These are phyloP conservation scores for Clonostachys byssicola DNA, from an alignment of 2,329 filamentous ascomycete genomes.

Conservation along the genomic window DNA sequence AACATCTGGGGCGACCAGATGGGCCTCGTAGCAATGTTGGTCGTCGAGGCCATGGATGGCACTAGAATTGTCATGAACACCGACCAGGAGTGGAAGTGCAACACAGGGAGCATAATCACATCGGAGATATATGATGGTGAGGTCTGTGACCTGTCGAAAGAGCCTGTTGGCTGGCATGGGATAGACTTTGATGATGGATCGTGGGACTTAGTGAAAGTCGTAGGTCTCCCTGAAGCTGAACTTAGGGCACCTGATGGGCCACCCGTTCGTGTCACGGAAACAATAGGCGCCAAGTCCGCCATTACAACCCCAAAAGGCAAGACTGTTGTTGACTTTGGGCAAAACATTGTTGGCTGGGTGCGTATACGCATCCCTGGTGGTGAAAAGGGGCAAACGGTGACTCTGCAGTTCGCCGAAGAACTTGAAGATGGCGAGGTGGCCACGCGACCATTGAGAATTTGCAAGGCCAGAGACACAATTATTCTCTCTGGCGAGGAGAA, in stretches of 20 bases:
- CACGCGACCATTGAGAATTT: conserved; percentile 30
- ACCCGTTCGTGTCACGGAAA: conserved; percentile 25
- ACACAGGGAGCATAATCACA: conserved; percentile 20
- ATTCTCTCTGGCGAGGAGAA: conserved; percentile 13
- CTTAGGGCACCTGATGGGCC: conserved; percentile 35
- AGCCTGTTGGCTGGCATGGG: conserved; percentile 19
- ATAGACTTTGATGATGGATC: conserved; percentile 13
- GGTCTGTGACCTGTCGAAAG: conserved; percentile 32
- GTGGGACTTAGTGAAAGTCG: conserved; percentile 13
- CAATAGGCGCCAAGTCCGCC: conserved; percentile 19
- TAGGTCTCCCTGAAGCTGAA: conserved; percentile 17
- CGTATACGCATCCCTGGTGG: conserved; percentile 12
- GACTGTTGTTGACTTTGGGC: conserved; percentile 47
- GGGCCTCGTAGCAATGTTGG: conserved; percentile 30
- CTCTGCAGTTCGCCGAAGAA: conserved; percentile 48
- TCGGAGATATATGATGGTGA: conserved; percentile 50
- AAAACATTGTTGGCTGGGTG: conserved; percentile 48
- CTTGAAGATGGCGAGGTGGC: conserved; percentile 41
- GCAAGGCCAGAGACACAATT: conserved; percentile 34
- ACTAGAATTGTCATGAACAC: conserved; percentile 18
- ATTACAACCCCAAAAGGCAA: conserved; percentile 21
- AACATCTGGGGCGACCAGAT: conserved; percentile 30
- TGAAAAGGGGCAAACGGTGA: conserved; percentile 32
- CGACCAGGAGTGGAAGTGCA: conserved; percentile 29
- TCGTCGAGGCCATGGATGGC: conserved; percentile 22